Evolutionary conservation across 768 basidiomycete species (phyloP).

Genomic region (Leucocoprinus sp.): DNA sequence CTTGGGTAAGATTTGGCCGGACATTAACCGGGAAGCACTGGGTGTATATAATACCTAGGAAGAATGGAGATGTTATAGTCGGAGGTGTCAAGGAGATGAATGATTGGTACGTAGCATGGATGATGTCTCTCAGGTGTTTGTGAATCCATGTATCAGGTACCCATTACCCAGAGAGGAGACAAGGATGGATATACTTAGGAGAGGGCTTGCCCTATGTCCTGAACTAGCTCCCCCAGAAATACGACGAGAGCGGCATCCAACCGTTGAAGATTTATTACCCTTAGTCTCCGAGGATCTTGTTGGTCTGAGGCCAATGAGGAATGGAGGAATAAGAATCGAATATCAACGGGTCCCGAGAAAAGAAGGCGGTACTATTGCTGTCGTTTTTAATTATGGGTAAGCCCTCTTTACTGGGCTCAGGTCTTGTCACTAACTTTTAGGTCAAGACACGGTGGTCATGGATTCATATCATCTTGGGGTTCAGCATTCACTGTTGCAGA

Average conservation of each 20-base stretch:
- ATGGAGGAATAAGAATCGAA: slow-evolving; percentile 50
- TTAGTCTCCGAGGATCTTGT: slow-evolving; percentile 40
- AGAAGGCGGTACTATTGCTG: slow-evolving; percentile 28
- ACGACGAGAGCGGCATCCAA: slow-evolving; percentile 34
- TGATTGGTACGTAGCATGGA: slow-evolving; percentile 43
- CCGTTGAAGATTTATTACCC: slow-evolving; percentile 36
- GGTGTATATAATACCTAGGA: slow-evolving; percentile 61
- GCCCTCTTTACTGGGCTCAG: slow-evolving; percentile 12
- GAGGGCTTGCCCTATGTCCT: slow-evolving; percentile 43
- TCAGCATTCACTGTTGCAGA: slow-evolving; percentile 4
- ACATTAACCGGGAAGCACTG: slow-evolving; percentile 33
- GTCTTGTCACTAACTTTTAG: not conserved
- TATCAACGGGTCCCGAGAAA: slow-evolving; percentile 26
- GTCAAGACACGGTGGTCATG: slow-evolving; percentile 4
- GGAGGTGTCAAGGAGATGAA: slow-evolving; percentile 52
- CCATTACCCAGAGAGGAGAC: slow-evolving; percentile 56
- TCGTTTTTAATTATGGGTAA: slow-evolving; percentile 62
- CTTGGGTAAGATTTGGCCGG: slow-evolving; percentile 51
- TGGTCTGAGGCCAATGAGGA: slow-evolving; percentile 47
- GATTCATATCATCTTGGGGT: slow-evolving; percentile 9
- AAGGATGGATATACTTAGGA: slow-evolving; percentile 50
- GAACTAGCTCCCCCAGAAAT: slow-evolving; percentile 50
- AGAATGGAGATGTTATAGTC: slow-evolving; percentile 53
- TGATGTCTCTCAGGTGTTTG: not conserved
- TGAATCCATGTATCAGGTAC: slow-evolving; percentile 32